Conservation (phyloP, 148 eudicot species). For the Rhododendron griersonianum region DNA sequence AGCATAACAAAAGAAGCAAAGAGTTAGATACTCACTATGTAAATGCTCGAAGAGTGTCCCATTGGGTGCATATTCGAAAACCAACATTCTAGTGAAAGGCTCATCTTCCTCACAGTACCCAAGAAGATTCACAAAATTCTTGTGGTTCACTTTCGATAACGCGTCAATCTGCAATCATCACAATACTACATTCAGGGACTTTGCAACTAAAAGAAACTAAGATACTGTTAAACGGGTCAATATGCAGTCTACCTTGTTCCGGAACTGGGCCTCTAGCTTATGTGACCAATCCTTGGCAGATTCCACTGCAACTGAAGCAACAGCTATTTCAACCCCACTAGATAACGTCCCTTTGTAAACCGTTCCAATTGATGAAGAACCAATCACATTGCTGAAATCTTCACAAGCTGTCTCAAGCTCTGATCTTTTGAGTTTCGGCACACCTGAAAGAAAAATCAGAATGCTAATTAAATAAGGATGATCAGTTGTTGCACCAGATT, state of each 20-base stretch:
- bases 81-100: constrained; percentile 83
- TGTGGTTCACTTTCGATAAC: constrained; percentile 76
- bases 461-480: constrained; percentile 34
- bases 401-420: constrained; percentile 88
- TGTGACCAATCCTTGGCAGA: constrained; percentile 60
- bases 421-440: constrained; percentile 65
- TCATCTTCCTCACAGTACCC: constrained; percentile 83
- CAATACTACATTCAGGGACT: background rate
- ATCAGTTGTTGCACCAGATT: background rate
- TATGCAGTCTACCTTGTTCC: constrained; percentile 52
- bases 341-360: constrained; percentile 90
- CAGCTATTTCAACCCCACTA: constrained; percentile 87
- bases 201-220: background rate
- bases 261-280: constrained; percentile 55
- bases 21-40: constrained; percentile 49
- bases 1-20: background rate
- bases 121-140: constrained; percentile 77
- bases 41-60: constrained; percentile 96
- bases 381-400: constrained; percentile 85
- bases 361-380: constrained; percentile 50
- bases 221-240: background rate
- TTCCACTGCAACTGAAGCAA: constrained; percentile 53
- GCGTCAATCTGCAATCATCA: constrained; percentile 50
- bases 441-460: constrained; percentile 40
- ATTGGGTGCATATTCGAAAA: constrained; percentile 88